A percentile compares a stretch with the other conserved stretches of the same genome.
Evolutionary conservation across 2,329 filamentous ascomycete species (phyloP).

Genomic region (Nannizzia gypsea): DNA sequence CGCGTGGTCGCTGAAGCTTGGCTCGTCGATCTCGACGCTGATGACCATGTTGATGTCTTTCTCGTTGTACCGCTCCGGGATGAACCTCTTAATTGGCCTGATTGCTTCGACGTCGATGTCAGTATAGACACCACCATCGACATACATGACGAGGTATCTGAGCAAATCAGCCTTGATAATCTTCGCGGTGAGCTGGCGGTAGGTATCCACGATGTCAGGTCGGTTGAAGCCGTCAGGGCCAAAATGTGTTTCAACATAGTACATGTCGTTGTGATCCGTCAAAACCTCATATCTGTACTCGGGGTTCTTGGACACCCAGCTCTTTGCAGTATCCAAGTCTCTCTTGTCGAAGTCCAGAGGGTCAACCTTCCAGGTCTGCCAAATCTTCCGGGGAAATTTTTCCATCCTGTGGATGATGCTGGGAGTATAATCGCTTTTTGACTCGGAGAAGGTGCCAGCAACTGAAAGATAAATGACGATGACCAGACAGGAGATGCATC

Average conservation of each 20-base stretch:
- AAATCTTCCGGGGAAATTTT: slow-evolving; percentile 56
- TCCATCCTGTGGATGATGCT: slow-evolving; percentile 16
- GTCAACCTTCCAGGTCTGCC: slow-evolving; percentile 65
- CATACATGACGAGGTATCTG: slow-evolving; percentile 56
- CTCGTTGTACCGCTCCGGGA: slow-evolving; percentile 52
- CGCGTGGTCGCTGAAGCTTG: slow-evolving; percentile 50
- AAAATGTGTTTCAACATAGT: slow-evolving; percentile 57
- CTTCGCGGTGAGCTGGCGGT: slow-evolving; percentile 47
- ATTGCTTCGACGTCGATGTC: slow-evolving; percentile 50
- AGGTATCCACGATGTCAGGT: slow-evolving; percentile 53
- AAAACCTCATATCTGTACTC: slow-evolving; percentile 56
- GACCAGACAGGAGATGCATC: slow-evolving; percentile 36
- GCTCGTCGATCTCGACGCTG: slow-evolving; percentile 60
- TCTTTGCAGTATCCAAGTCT: slow-evolving; percentile 48
- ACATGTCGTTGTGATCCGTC: slow-evolving; percentile 55
- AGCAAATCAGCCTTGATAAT: slow-evolving; percentile 58
- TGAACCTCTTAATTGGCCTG: slow-evolving; percentile 43
- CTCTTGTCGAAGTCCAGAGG: slow-evolving; percentile 54
- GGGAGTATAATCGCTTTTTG: slow-evolving; percentile 12
- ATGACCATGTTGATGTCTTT: slow-evolving; percentile 59
- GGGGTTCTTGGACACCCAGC: slow-evolving; percentile 57
- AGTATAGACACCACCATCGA: slow-evolving; percentile 50
- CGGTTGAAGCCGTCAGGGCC: slow-evolving; percentile 54
- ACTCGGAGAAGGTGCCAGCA: slow-evolving; percentile 26
- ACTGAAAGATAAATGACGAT: slow-evolving; percentile 40